phyloP scores from a whole-genome alignment of 2,329 filamentous ascomycete genomes.

The Volutella citrinella region DNA sequence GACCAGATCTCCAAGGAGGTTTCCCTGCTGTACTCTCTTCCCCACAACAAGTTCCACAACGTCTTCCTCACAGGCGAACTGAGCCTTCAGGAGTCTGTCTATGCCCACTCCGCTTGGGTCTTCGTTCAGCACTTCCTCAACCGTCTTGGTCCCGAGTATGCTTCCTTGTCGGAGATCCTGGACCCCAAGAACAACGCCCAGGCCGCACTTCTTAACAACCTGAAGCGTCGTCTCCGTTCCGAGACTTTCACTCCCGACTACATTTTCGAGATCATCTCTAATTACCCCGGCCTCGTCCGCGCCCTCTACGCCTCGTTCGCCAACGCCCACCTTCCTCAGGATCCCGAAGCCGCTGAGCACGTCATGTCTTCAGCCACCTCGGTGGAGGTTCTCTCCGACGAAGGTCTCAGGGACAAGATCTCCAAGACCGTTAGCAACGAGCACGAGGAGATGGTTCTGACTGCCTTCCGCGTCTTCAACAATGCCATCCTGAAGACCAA shows the following conservation, averaged over 20 bases:
- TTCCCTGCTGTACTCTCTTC: slow-evolving; percentile 94
- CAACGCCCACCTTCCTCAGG: slow-evolving; percentile 68
- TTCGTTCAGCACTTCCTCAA: slow-evolving; percentile 99
- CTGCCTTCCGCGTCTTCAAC: slow-evolving; percentile 95
- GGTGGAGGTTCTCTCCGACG: slow-evolving; percentile 71
- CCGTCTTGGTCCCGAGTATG: slow-evolving; percentile 88
- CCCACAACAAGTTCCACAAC: slow-evolving; percentile 91
- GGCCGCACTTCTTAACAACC: slow-evolving; percentile 82
- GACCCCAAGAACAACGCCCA: slow-evolving; percentile 80
- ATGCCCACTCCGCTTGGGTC: slow-evolving; percentile 95
- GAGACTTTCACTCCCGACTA: slow-evolving; percentile 99
- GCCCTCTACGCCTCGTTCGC: slow-evolving; percentile 90
- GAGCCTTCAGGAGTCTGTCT: slow-evolving; percentile 94
- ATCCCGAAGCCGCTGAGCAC: slow-evolving; percentile 48
- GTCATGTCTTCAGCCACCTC: slow-evolving; percentile 53
- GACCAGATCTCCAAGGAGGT: slow-evolving; percentile 99
- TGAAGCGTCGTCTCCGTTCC: slow-evolving; percentile 91
- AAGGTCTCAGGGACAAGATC: slow-evolving; percentile 72
- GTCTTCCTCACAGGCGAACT: slow-evolving; percentile 84
- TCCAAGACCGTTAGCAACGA: slow-evolving; percentile 81
- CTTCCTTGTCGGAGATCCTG: slow-evolving; percentile 76
- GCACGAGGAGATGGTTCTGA: slow-evolving; percentile 98
- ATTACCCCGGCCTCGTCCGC: slow-evolving; percentile 83
- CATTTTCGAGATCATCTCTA: slow-evolving; percentile 93
- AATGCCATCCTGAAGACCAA: slow-evolving; percentile 93